phyloP scores from a whole-genome alignment of 331 rosid species.

The Quercus tomentella region DNA sequence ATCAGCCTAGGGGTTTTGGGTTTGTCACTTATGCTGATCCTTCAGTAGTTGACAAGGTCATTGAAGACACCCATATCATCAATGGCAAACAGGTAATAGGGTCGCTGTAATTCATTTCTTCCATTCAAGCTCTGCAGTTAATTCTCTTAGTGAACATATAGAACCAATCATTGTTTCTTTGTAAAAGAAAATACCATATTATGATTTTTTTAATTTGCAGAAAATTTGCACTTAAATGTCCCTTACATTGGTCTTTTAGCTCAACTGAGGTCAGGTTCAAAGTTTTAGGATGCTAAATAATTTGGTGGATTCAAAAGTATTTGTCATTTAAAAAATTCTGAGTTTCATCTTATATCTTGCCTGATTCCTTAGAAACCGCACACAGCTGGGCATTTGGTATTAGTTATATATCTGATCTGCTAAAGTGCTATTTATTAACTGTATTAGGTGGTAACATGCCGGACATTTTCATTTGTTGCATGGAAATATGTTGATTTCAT shows the following conservation, averaged over 20 bases:
- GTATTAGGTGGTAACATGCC: too few species aligned
- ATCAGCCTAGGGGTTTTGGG: slow-evolving; percentile 25
- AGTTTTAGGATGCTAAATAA: background rate
- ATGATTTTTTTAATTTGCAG: too few species aligned
- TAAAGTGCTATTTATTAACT: background rate
- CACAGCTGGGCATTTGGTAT: background rate
- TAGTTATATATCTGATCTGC: background rate
- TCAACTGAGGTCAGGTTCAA: background rate
- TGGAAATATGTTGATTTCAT: background rate
- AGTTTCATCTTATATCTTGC: background rate
- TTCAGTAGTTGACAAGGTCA: slow-evolving; percentile 54
- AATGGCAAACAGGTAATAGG: slow-evolving; percentile 48
- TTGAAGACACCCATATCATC: slow-evolving; percentile 47
- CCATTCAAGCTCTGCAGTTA: background rate
- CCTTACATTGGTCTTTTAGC: background rate
- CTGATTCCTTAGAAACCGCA: background rate
- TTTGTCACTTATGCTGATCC: slow-evolving; percentile 64
- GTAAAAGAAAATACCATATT: background rate
- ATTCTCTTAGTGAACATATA: background rate
- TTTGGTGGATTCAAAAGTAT: background rate
- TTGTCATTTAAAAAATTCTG: too few species aligned
- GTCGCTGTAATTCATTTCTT: background rate
- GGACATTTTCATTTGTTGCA: background rate
- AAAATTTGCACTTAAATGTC: background rate
- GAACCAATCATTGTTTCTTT: too few species aligned